A percentile compares a stretch with the other conserved stretches of the same genome.
Evolutionary conservation across 1,284 basidiomycete genomes (phyloP).

Genomic region (Leucoagaricus sp.): DNA sequence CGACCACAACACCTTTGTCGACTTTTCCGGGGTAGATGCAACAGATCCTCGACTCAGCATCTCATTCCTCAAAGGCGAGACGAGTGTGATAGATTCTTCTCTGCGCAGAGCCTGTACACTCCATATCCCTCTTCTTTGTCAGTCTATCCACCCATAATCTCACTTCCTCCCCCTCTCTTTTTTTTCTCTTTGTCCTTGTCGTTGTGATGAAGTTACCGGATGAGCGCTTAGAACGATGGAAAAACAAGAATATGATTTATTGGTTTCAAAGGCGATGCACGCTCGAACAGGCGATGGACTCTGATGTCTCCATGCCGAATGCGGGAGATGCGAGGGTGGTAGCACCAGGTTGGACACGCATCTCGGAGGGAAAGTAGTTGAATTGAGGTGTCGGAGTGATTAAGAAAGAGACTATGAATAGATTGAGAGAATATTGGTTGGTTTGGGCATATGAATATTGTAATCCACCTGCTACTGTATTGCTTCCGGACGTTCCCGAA

Average conservation of each 20-base stretch:
- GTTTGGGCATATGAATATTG: too few relatives aligned
- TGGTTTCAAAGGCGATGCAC: conserved; percentile 78
- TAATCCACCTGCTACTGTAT: too few relatives aligned
- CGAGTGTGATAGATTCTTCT: conserved; percentile 72
- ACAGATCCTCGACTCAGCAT: conserved; percentile 71
- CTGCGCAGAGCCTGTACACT: conserved; percentile 69
- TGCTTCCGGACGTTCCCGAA: too few relatives aligned
- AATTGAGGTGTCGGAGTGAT: too few relatives aligned
- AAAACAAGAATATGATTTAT: conserved; percentile 70
- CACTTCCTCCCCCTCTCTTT: too few relatives aligned
- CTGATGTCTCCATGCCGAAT: conserved; percentile 72
- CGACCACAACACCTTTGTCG: conserved; percentile 74
- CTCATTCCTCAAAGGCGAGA: conserved; percentile 67
- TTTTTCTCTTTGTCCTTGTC: too few relatives aligned
- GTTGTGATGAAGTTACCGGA: conserved; percentile 8
- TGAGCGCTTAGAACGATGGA: conserved; percentile 53
- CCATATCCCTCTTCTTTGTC: conserved; percentile 79
- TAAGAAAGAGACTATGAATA: too few relatives aligned
- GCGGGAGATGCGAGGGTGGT: conserved; percentile 66
- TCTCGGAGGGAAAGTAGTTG: too few relatives aligned
- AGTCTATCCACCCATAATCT: too few relatives aligned
- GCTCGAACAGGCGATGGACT: conserved; percentile 56
- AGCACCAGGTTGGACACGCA: too few relatives aligned
- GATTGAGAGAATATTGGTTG: too few relatives aligned
- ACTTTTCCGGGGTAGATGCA: conserved; percentile 71